A percentile compares a stretch with the other conserved stretches of the same genome.
phyloP scores from a whole-genome alignment of 495 filamentous ascomycete species.

The Tuber borchii region DNA sequence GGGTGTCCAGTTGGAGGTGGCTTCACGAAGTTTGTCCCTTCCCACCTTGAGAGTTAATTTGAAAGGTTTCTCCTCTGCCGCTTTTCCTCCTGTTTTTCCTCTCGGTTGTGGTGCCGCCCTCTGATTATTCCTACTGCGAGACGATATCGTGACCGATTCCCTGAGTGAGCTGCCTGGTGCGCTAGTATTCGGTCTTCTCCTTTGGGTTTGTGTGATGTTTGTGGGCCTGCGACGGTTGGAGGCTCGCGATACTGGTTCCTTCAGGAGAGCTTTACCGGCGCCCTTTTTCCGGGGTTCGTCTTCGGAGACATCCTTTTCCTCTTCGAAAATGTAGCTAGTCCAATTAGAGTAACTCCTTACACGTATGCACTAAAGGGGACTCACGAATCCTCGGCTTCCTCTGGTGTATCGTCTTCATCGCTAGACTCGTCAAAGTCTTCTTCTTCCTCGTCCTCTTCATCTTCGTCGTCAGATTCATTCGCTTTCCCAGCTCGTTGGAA shows the following conservation, averaged over 20 bases:
- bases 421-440: conserved; percentile 47
- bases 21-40: conserved; percentile 41
- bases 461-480: conserved; percentile 45
- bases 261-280: conserved; percentile 11
- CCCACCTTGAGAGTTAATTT: conserved; percentile 38
- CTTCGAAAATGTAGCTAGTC: conserved; percentile 43
- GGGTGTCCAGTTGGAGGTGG: conserved; percentile 37
- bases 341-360: conserved; percentile 13
- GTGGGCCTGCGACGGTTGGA: conserved; percentile 17
- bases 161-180: conserved; percentile 20
- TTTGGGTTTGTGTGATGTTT: conserved; percentile 10
- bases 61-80: conserved; percentile 24
- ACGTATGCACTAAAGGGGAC: conserved; percentile 3
- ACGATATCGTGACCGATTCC: conserved; percentile 20
- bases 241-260: conserved; percentile 14
- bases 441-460: conserved; percentile 49
- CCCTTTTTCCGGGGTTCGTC: conserved; percentile 26
- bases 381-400: conserved; percentile 37
- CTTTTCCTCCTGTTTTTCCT: conserved; percentile 5
- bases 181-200: conserved; percentile 20
- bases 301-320: conserved; percentile 44
- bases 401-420: conserved; percentile 44
- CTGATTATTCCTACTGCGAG: not conserved
- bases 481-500: conserved; percentile 11
- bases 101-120: not conserved